Percentiles rank a stretch among this genome's conserved stretches.
Evolutionary conservation across 805 yeast genomes (phyloP).

Genomic region (Metschnikowia cubensis): DNA sequence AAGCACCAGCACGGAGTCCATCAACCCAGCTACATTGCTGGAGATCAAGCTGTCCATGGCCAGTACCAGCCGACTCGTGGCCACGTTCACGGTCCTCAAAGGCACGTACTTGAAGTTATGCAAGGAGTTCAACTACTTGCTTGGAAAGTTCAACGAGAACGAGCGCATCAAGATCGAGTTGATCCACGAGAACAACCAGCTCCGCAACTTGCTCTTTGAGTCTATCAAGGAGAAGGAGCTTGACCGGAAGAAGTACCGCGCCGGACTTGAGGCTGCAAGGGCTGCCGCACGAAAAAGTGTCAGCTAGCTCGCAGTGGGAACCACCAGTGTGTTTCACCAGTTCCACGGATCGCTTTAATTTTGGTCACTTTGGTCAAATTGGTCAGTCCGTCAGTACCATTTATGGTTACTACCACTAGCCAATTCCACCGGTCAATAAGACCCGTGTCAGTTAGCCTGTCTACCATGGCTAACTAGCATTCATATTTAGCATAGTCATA

Average conservation of each 20-base stretch:
- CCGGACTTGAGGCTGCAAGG: slow-evolving; percentile 8
- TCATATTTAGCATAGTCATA: slow-evolving; percentile 2
- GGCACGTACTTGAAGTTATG: slow-evolving; percentile 36
- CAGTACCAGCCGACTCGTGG: slow-evolving; percentile 24
- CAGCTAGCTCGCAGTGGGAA: neutral
- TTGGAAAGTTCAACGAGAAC: slow-evolving; percentile 34
- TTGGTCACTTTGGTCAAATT: no score
- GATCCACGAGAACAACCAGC: slow-evolving; percentile 35
- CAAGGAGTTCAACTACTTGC: slow-evolving; percentile 34
- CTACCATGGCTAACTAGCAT: neutral
- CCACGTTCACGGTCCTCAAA: slow-evolving; percentile 31
- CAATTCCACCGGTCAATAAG: neutral
- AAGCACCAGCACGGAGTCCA: neutral
- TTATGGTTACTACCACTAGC: no score
- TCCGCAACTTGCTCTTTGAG: slow-evolving; percentile 26
- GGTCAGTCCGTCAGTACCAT: no score
- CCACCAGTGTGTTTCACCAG: no score
- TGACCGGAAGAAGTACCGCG: slow-evolving; percentile 16
- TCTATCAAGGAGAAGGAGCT: slow-evolving; percentile 26
- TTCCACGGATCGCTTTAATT: no score
- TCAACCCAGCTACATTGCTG: slow-evolving; percentile 16
- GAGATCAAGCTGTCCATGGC: slow-evolving; percentile 24
- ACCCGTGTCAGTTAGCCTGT: no score
- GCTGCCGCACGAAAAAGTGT: neutral
- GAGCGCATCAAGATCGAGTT: slow-evolving; percentile 32